Conservation (phyloP, 257 asterid genomes). For the Gentiana macrophylla region DNA sequence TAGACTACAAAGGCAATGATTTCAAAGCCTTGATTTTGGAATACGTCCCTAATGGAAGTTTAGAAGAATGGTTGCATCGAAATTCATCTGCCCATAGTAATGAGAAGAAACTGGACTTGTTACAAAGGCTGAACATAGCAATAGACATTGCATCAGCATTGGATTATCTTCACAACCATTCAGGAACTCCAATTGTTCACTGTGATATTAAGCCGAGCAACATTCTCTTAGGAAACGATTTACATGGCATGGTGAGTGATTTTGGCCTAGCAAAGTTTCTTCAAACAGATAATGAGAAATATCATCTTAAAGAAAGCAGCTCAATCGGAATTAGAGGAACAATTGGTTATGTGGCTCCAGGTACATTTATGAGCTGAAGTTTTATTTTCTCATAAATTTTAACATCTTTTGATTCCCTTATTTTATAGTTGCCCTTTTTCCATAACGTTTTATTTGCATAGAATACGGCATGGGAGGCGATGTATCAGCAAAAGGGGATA, state of each 20-base stretch:
- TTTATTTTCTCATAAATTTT: no score
- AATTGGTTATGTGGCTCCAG: constrained; percentile 49
- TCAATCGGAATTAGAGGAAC: constrained; percentile 35
- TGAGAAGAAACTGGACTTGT: constrained; percentile 13
- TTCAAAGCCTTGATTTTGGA: no score
- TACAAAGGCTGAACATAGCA: constrained; percentile 30
- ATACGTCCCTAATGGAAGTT: no score
- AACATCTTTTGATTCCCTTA: no score
- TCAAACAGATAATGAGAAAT: no score
- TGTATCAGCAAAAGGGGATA: no score
- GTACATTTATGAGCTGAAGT: constrained; percentile 8
- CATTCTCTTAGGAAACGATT: constrained; percentile 34
- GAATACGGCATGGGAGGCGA: no score
- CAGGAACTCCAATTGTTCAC: constrained; percentile 28
- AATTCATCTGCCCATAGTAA: no score
- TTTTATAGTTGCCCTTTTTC: no score
- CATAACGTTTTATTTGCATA: no score
- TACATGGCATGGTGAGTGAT: constrained; percentile 38
- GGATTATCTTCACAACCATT: constrained; percentile 36
- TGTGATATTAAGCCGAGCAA: constrained; percentile 51
- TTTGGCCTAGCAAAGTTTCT: constrained; percentile 40
- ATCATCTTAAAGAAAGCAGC: constrained; percentile 5
- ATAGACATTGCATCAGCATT: constrained; percentile 37
- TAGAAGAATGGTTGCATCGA: no score
- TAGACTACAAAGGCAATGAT: no score